Evolutionary conservation across 768 basidiomycete species (phyloP), one percentile per base, ranked within the genome.

Genomic region (Ramaria sp.): DNA sequence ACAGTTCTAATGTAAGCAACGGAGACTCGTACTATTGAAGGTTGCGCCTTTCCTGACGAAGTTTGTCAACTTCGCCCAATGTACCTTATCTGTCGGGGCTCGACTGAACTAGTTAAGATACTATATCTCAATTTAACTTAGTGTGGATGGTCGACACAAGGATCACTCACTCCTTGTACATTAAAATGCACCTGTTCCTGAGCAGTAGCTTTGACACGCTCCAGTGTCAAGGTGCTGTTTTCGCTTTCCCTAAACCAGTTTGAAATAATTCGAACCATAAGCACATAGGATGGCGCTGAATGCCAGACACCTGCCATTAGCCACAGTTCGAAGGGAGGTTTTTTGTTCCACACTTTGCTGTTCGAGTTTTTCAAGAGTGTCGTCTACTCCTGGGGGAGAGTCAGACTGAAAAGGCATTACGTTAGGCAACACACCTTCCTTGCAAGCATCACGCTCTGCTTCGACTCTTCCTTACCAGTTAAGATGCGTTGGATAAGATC

Each of bases 91-190:
- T 2, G 89, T 86, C 44, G 91, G 69, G 1, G 89, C 83, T 65
- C 82, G 85, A 66, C 87, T 90, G 69, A 92, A 92, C 55, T 92
- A 86, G 57, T 92, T 85, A 13, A 92, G 75, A 64, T 92, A 91
- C 39, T 28, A 52, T 18, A 36, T 24, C 15, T n/a, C 10, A n/a
- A 6, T 18, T 24, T 22, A 39, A n/a, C 27, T 9, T 34, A 13
- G 13, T 8, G 32, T 34, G 13, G 10, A 36, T 32, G 2, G 39
- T 38, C 50, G 24, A 27, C 20, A 42, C 55, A 44, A 10, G 20
- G 16, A 15, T 8, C 25, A 59, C 63, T 25, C 34, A 90, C 88
- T 25, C 79, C 78, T 73, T 88, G 82, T 12, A 92, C 82, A 59
- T 92, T 91, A 73, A 84, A 91, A 13, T 83, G 82, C 15, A 91